These are phyloP conservation scores for Verticillium dahliae DNA, from an alignment of 2,329 filamentous ascomycete species.

Conservation along the genomic window DNA sequence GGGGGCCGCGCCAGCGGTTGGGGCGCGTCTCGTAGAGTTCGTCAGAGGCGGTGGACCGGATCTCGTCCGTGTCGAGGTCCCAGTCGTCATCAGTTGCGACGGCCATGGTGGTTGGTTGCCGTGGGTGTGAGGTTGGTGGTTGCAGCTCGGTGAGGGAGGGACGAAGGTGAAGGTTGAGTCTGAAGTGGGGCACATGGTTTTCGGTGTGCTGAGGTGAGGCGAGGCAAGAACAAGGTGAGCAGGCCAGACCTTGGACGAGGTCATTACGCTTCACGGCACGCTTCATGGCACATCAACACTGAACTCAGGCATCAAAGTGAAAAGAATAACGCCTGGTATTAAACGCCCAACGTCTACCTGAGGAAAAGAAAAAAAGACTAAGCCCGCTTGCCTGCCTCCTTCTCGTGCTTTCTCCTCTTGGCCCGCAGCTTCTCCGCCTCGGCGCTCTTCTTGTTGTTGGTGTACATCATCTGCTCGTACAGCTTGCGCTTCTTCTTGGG, in stretches of 20 bases:
- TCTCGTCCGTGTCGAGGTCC: slow-evolving; percentile 40
- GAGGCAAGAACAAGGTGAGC: background rate
- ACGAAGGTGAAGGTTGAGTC: background rate
- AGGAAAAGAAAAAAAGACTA: background rate
- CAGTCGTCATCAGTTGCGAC: slow-evolving; percentile 17
- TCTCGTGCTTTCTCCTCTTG: slow-evolving; percentile 90
- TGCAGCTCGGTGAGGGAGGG: background rate
- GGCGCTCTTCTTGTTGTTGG: slow-evolving; percentile 84
- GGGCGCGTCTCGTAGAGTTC: slow-evolving; percentile 46
- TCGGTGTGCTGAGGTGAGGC: background rate
- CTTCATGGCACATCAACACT: background rate
- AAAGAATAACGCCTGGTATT: slow-evolving; percentile 6
- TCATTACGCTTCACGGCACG: background rate
- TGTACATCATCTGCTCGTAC: slow-evolving; percentile 95
- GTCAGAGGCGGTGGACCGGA: slow-evolving; percentile 38
- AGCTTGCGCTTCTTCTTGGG: slow-evolving; percentile 96
- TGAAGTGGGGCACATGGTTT: background rate
- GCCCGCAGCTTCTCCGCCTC: slow-evolving; percentile 80
- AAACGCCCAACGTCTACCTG: background rate
- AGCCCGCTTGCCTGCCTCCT: slow-evolving; percentile 36
- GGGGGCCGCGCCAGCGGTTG: slow-evolving; percentile 66
- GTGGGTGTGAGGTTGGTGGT: background rate
- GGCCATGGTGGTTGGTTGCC: background rate
- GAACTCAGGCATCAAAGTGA: background rate
- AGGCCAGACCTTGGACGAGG: too few relatives aligned